Percentiles rank a stretch among this genome's conserved stretches.
phyloP scores from a whole-genome alignment of 768 basidiomycete species.

The Russula sp. region DNA sequence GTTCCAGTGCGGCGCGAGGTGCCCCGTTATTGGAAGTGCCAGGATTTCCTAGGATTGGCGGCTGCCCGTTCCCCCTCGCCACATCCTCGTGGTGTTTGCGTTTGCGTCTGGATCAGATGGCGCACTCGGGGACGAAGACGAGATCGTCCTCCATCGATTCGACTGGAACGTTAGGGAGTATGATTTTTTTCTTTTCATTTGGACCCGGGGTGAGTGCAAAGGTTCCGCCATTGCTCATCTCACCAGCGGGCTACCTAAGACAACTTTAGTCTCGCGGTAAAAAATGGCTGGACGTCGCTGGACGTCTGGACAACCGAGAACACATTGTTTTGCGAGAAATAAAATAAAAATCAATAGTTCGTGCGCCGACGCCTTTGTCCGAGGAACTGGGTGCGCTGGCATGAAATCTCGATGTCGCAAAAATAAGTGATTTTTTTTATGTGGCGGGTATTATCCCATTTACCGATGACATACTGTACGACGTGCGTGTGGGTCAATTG shows the following conservation, averaged over 20 bases:
- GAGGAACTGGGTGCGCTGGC: background rate
- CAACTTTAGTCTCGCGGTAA: too few species aligned
- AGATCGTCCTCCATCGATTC: background rate
- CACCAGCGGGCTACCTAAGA: too few species aligned
- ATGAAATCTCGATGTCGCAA: background rate
- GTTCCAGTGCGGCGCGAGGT: too few species aligned
- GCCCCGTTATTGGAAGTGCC: too few species aligned
- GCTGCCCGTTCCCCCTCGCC: background rate
- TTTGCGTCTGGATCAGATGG: background rate
- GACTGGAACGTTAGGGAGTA: background rate
- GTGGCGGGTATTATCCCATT: background rate
- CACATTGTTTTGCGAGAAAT: too few species aligned
- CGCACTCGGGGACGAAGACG: background rate
- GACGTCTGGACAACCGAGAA: too few species aligned
- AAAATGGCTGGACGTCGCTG: too few species aligned
- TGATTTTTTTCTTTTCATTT: background rate
- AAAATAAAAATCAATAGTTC: too few species aligned
- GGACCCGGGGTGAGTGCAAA: background rate
- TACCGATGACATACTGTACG: background rate
- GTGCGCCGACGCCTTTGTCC: background rate
- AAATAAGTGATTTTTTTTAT: background rate
- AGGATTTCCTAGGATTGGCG: background rate
- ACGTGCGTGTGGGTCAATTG: background rate
- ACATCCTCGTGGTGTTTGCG: background rate
- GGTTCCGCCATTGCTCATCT: too few species aligned